Base-by-base conservation (phyloP, 2,329 filamentous ascomycete species). In the Aspergillus glaucus region DNA sequence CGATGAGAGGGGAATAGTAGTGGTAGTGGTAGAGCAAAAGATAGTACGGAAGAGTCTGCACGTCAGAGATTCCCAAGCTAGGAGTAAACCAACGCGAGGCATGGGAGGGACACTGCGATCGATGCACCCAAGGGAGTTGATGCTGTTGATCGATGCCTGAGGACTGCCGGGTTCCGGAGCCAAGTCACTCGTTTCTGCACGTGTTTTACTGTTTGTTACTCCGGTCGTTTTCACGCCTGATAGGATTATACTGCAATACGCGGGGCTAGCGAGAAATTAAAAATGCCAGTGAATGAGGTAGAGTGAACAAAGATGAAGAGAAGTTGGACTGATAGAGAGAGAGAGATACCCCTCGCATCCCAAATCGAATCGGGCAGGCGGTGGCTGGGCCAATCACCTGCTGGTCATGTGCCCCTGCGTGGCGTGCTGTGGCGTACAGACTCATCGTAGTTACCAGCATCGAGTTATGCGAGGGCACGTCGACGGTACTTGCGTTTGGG, bases 331-430 rank as follows among this genome's bases (percentile, higher is more conserved):
- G 19, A 14, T n/a, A 17, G n/a, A 19, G 14, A 15, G 14, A 15
- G 15, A 39, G 7, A 12, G 10, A 15, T 19, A 40, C 37, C 45
- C 45, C 45, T 46, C 45, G 45, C 45, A 46, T 46, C 39, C 37
- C 17, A 40, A 19, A 2, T 15, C 37, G 7, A 22, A 40, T 40
- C 37, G 19, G 37, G 37, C 37, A 40, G 46, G 49, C 53, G 55
- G 62, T 61, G 62, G 62, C 54, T 64, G 62, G 62, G 47, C 62
- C 62, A 65, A 65, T 64, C 53, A 59, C 26, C 40, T 40, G 17
- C 19, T 44, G 46, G 48, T 53, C 51, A 48, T 48, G 49, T 53
- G 52, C 52, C 46, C 22, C 22, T 42, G 22, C 37, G 30, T 22
- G 15, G 49, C 49, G 49, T 46, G 22, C 49, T 52, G 46, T 28